Conservation (phyloP, 495 filamentous ascomycete genomes). For the Penicillium steckii region DNA sequence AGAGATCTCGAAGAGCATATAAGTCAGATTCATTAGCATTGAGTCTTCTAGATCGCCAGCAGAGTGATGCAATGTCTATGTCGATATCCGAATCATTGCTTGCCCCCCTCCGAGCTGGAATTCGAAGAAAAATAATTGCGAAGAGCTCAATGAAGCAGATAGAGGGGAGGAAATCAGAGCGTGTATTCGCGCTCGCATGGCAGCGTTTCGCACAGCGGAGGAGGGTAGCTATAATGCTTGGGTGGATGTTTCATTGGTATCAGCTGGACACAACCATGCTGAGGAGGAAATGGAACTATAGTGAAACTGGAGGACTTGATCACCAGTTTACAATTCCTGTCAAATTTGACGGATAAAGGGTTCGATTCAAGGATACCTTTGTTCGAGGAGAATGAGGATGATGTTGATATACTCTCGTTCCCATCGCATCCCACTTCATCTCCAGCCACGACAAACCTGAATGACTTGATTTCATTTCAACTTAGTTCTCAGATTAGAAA, state of each 20-base stretch:
- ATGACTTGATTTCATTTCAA: no score
- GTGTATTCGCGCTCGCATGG: conserved; percentile 5
- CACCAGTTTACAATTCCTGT: not conserved
- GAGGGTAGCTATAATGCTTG: conserved; percentile 40
- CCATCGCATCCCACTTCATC: no score
- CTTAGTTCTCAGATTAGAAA: no score
- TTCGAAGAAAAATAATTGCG: not conserved
- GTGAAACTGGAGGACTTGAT: no score
- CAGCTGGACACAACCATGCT: conserved; percentile 45
- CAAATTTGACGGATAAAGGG: not conserved
- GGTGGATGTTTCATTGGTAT: conserved; percentile 44
- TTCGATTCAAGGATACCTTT: not conserved
- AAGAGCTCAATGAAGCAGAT: not conserved
- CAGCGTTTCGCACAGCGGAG: conserved; percentile 40
- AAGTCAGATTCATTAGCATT: not conserved
- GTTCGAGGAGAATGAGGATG: no score
- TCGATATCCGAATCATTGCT: conserved; percentile 22
- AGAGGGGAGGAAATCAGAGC: not conserved
- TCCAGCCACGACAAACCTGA: no score
- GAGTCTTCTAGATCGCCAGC: conserved; percentile 17
- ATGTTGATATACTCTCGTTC: no score
- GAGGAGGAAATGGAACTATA: conserved; percentile 52
- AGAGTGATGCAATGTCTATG: conserved; percentile 9
- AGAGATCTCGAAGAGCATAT: not conserved
- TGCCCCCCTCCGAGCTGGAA: conserved; percentile 3